phyloP scores from a whole-genome alignment of 345 rosid species.

The Limnanthes douglasii region DNA sequence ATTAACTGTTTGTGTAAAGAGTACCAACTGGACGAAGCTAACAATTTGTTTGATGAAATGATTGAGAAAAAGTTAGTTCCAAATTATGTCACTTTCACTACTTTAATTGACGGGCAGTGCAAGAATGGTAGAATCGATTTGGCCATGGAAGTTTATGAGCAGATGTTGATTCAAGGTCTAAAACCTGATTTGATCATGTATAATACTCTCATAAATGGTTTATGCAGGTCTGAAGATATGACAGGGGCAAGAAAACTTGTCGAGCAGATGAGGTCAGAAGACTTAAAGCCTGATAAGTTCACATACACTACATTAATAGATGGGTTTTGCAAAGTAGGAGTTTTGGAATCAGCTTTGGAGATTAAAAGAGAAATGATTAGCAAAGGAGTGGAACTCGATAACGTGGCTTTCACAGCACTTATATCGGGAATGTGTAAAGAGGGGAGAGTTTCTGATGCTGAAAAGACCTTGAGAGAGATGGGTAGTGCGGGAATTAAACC shows the following conservation, averaged over 20 bases:
- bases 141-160: constrained; percentile 39
- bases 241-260: constrained; percentile 39
- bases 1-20: constrained; percentile 53
- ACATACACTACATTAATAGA: constrained; percentile 65
- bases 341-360: constrained; percentile 38
- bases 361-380: constrained; percentile 33
- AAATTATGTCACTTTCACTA: constrained; percentile 48
- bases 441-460: constrained; percentile 48
- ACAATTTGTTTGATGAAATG: constrained; percentile 45
- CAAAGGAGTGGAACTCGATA: constrained; percentile 36
- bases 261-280: constrained; percentile 35
- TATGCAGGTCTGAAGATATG: constrained; percentile 38
- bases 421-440: constrained; percentile 49
- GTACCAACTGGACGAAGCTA: constrained; percentile 37
- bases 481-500: constrained; percentile 40
- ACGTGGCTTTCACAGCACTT: constrained; percentile 50
- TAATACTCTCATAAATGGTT: constrained; percentile 49
- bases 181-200: constrained; percentile 49
- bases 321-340: constrained; percentile 63
- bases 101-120: constrained; percentile 52
- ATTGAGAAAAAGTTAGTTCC: constrained; percentile 29
- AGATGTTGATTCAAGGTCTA: constrained; percentile 32
- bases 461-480: constrained; percentile 59
- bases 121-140: constrained; percentile 37
- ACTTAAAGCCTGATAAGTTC: constrained; percentile 48